Evolutionary conservation across 2,329 filamentous ascomycete genomes (phyloP), one percentile per base, ranked within the genome.

Genomic region (Waltergamsia citrina): DNA sequence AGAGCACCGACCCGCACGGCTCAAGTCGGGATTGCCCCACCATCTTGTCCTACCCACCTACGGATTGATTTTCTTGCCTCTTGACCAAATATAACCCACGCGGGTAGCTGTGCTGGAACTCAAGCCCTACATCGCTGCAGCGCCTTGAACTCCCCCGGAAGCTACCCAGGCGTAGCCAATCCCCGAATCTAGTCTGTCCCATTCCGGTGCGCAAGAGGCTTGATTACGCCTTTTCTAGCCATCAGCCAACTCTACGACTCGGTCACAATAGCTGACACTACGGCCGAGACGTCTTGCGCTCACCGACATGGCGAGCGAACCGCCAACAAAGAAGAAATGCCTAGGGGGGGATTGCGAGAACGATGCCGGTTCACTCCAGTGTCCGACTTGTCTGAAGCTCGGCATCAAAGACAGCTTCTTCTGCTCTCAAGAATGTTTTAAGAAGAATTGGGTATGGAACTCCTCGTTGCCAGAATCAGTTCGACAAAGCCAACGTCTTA

Each of bases 381-480:
- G 92, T 60, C 92, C 92, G 35, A 96, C 85, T 32, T 98, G 92
- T 57, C 71, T 95, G 51, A 95, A 94, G 63, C 67, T 88, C 29
- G 85, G 82, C 35, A 81, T 79, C 49, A 78, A 88, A 54, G 85
- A 92, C 52, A 94, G 86, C 65, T 95, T 79, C 63, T 98, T 96
- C 65, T 98, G 92, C 67, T 87, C 87, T 19, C 92, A 98, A 60
- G 92, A 96, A 49, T 98, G 92, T 69, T 98, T 98, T 66, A 96
- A 95, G 71, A 81, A 79, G 60, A 98, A 87, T 68, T 98, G 92
- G 92, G 92, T 96, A 78, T 49, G 75, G 47, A 47, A 18, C 28
- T 28, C 6, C 33, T n/a, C 20, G 12, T 15, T 21, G 29, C 14
- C 6, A 12, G 26, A 28, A 16, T 6, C n/a, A 16, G 17, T 9